These are phyloP conservation scores for Umbelopsis sp. DNA, from an alignment of 192 early-diverging fungal species.

Conservation along the genomic window DNA sequence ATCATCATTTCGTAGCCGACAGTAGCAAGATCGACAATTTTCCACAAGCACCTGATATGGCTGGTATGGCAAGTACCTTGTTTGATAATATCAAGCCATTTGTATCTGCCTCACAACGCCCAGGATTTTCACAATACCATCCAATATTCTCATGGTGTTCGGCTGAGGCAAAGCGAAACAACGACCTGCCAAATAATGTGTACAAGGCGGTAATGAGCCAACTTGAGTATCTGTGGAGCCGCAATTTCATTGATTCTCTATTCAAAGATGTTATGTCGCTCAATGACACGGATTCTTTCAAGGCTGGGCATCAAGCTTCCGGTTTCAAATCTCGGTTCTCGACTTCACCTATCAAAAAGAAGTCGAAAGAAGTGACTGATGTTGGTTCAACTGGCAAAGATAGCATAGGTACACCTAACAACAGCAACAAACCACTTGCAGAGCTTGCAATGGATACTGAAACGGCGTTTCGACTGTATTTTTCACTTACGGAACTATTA, in stretches of 20 bases:
- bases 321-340: background rate
- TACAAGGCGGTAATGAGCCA: slow-evolving; percentile 29
- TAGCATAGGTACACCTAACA: background rate
- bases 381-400: background rate
- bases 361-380: background rate
- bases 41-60: background rate
- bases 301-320: background rate
- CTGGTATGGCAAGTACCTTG: background rate
- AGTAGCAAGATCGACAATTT: background rate
- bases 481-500: slow-evolving; percentile 38
- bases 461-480: slow-evolving; percentile 43
- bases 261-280: background rate
- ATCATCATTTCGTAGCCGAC: background rate
- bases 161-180: background rate
- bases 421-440: background rate
- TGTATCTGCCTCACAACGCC: background rate
- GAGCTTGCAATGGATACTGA: slow-evolving; percentile 50
- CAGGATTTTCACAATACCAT: slow-evolving; percentile 27
- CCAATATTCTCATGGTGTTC: slow-evolving; percentile 38
- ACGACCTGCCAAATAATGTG: slow-evolving; percentile 2
- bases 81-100: background rate
- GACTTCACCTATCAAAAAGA: background rate
- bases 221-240: slow-evolving; percentile 33
- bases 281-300: too few relatives aligned
- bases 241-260: slow-evolving; percentile 26